phyloP scores from a whole-genome alignment of 2,329 filamentous ascomycete genomes.

The Myriangium duriaei region DNA sequence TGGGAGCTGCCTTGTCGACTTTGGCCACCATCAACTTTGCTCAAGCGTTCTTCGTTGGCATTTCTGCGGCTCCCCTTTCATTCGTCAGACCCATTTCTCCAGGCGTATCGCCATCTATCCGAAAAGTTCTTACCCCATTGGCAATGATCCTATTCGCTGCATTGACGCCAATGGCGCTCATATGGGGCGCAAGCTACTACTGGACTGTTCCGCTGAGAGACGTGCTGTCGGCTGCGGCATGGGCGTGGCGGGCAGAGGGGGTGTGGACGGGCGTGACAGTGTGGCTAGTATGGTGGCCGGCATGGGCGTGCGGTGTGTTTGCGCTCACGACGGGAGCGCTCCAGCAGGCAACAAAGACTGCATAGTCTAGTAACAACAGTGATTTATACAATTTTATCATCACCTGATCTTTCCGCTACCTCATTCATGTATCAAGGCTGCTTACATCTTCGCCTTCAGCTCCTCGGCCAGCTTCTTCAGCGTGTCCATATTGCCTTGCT shows the following conservation, averaged over 20 bases:
- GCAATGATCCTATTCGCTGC: constrained; percentile 8
- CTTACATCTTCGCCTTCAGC: constrained; percentile 75
- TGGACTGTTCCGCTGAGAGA: constrained; percentile 8
- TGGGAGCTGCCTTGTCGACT: constrained; percentile 83
- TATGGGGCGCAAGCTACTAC: constrained; percentile 9
- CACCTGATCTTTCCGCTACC: background rate
- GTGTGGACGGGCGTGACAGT: constrained; percentile 13
- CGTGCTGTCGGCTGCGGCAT: constrained; percentile 11
- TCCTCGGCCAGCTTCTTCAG: constrained; percentile 71
- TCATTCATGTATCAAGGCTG: background rate
- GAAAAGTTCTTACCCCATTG: constrained; percentile 7
- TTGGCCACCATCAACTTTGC: constrained; percentile 95
- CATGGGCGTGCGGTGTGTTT: constrained; percentile 13
- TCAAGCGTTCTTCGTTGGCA: constrained; percentile 70
- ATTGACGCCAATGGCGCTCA: constrained; percentile 10
- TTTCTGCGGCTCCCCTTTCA: constrained; percentile 66
- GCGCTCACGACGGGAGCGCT: constrained; percentile 10
- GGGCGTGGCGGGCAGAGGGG: constrained; percentile 13
- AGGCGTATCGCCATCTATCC: constrained; percentile 2
- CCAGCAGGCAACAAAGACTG: background rate
- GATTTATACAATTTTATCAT: background rate
- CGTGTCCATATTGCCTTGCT: constrained; percentile 65
- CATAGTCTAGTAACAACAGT: background rate
- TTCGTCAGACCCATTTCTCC: constrained; percentile 43
- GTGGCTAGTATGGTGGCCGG: constrained; percentile 14